Percentiles rank a stretch among this genome's conserved stretches.
Conservation (phyloP, 1,284 basidiomycete species). For the Phellopilus nigrolimitatus region DNA sequence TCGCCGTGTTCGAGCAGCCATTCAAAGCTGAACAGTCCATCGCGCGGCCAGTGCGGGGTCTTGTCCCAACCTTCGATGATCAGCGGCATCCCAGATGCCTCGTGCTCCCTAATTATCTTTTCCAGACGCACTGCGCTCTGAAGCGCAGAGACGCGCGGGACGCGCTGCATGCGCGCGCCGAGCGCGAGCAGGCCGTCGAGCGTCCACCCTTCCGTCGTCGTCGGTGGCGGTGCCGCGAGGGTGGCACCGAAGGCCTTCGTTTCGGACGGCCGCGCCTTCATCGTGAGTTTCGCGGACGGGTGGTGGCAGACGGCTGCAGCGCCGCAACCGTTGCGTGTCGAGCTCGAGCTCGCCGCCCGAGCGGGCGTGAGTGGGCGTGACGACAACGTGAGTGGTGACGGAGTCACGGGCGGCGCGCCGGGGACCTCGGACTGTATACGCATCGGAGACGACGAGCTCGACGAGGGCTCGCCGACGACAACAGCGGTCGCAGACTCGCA, state of each 20-base stretch:
- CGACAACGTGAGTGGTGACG: background rate
- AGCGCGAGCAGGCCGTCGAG: slow-evolving; percentile 36
- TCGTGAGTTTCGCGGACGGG: background rate
- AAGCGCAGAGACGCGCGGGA: slow-evolving; percentile 38
- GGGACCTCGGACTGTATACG: background rate
- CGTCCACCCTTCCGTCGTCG: slow-evolving; percentile 52
- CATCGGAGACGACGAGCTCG: background rate
- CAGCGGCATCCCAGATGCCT: slow-evolving; percentile 49
- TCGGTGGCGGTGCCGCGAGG: slow-evolving; percentile 17
- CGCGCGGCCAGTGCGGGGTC: slow-evolving; percentile 45
- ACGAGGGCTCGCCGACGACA: background rate
- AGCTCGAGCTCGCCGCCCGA: background rate
- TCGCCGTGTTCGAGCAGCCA: slow-evolving; percentile 38
- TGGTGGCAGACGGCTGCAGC: background rate
- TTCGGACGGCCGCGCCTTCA: background rate
- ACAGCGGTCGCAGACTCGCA: background rate
- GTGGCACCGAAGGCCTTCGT: too few species aligned
- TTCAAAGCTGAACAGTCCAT: slow-evolving; percentile 46
- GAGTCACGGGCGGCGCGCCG: background rate
- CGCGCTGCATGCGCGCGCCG: slow-evolving; percentile 36
- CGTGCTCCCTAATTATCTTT: slow-evolving; percentile 39
- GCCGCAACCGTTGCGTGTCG: background rate
- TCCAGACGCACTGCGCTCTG: slow-evolving; percentile 19
- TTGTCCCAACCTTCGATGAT: slow-evolving; percentile 57
- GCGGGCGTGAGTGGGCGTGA: background rate